These are phyloP conservation scores for Sclerotiophoma versabilis DNA, from an alignment of 2,329 filamentous ascomycete genomes.

Conservation along the genomic window DNA sequence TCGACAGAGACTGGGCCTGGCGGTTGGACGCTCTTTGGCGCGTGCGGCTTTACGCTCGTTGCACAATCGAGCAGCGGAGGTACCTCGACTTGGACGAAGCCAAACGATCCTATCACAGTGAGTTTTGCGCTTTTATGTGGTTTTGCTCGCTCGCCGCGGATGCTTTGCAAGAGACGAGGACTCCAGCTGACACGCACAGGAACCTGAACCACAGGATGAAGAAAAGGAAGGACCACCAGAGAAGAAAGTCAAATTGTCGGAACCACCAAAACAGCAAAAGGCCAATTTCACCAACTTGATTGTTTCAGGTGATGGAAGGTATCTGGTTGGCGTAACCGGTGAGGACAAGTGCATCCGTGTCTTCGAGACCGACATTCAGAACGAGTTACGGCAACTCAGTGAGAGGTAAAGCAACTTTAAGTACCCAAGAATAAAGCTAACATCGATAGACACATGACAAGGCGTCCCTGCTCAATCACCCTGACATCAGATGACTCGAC, in stretches of 20 bases:
- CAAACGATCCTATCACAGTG: conserved; percentile 29
- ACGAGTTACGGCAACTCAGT: conserved; percentile 71
- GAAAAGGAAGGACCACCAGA: conserved; percentile 47
- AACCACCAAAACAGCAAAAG: conserved; percentile 41
- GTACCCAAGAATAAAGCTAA: conserved; percentile 17
- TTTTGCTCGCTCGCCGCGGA: background rate
- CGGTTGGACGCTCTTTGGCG: conserved; percentile 69
- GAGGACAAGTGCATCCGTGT: conserved; percentile 92
- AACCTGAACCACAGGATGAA: conserved; percentile 23
- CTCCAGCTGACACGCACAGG: conserved; percentile 27
- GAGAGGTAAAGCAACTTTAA: conserved; percentile 65
- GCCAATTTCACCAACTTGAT: conserved; percentile 75
- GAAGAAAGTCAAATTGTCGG: conserved; percentile 52
- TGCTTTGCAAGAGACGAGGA: background rate
- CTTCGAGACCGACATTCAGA: conserved; percentile 70
- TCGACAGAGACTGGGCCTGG: conserved; percentile 13
- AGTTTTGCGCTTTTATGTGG: conserved; percentile 21
- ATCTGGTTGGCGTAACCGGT: conserved; percentile 81
- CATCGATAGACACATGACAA: conserved; percentile 77
- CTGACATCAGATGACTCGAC: conserved; percentile 73
- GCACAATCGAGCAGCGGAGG: conserved; percentile 47
- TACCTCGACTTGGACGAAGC: conserved; percentile 38
- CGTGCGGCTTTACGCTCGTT: conserved; percentile 75
- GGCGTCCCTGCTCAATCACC: conserved; percentile 79
- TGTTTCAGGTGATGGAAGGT: conserved; percentile 67